Base-by-base conservation (phyloP, 108 stramenopile species). In the Conticribra weissflogii region DNA sequence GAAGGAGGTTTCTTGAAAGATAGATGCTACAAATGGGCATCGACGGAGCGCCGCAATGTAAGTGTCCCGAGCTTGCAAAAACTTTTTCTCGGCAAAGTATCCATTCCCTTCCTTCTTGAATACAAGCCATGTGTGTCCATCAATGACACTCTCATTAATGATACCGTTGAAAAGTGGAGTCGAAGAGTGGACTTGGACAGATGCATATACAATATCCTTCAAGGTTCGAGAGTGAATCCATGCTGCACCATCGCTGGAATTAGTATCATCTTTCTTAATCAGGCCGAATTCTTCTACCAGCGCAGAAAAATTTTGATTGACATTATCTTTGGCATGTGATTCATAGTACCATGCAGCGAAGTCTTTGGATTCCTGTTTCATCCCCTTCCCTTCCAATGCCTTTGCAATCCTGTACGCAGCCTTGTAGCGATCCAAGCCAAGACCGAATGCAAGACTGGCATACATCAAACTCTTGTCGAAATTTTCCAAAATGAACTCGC, bases 311-410 rank as follows among this genome's bases (percentile, higher is more conserved):
- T n/a, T 53, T 14, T 21, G 12, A 22, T 19, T 2, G 22, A 2
- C 52, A 24, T 19, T 24, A 23, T 22, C 52, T 24, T 24, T 25
- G 21, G 21, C 52, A 22, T 53, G 24, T 24, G 52, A 24, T 14
- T 31, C 32, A 30, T 31, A 57, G 32, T 57, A 57, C 56, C 28
- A 57, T 21, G 56, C 8, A 1, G 56, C 56, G 29, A 57, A 57
- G 29, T 32, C 9, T 18, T 57, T 24, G 29, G 56, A 28, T 30
- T n/a, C 30, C 30, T 57, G 29, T 29, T 29, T 57, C 25, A 29
- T 57, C 8, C 30, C 56, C 17, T 29, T 3, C n/a, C 16, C 12
- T n/a, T 57, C 30, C 17, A 57, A 32, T 15, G 56, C 56, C 24
- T 57, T 57, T 30, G 56, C 56, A 3, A 57, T 32, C 27, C 56